Evolutionary conservation across 2,329 filamentous ascomycete genomes (phyloP), one percentile per base, ranked within the genome.

Genomic region (Aspergillus sp.): DNA sequence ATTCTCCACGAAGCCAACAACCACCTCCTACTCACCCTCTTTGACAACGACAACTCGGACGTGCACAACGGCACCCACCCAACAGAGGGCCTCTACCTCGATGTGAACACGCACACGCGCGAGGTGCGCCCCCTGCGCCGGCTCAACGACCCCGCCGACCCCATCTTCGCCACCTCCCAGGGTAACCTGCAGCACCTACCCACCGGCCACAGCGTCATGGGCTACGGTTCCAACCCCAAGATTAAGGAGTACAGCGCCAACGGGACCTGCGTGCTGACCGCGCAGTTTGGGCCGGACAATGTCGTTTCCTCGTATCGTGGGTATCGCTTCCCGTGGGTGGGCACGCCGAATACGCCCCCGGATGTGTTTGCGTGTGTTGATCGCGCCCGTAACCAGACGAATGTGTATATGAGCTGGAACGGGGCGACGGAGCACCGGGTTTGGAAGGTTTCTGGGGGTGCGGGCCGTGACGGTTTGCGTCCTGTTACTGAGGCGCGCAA

Each of bases 331-430:
- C 49, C 54, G 4, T 63, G 63, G 63, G 47, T 45, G 9, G 63
- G 57, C 3, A 56, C 54, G 11, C 63, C 61, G 3, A 55, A 56
- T 44, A 58, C 51, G 55, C 52, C 56, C 9, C 63, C 63, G 7
- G 58, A 58, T 14, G 46, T 53, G 21, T 45, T 53, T 9, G 40
- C 40, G 11, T 42, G 40, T 42, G 49, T 58, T 7, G 38, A 49
- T 7, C 21, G 25, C 4, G 47, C 21, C 21, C 46, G 31, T n/a
- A 52, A 50, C 2, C 49, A 57, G 36, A 42, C 40, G 16, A 42
- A 42, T 42, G 54, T 71, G 5, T 70, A 68, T 53, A 71, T 74
- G 64, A 73, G 71, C 56, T 73, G 71, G 70, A 70, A 70, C 34
- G 70, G 71, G 13, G 71, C 70, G 7, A 73, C 70, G 1, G 70